Conservation (phyloP, 768 basidiomycete genomes). For the Leccinellum luteum region DNA sequence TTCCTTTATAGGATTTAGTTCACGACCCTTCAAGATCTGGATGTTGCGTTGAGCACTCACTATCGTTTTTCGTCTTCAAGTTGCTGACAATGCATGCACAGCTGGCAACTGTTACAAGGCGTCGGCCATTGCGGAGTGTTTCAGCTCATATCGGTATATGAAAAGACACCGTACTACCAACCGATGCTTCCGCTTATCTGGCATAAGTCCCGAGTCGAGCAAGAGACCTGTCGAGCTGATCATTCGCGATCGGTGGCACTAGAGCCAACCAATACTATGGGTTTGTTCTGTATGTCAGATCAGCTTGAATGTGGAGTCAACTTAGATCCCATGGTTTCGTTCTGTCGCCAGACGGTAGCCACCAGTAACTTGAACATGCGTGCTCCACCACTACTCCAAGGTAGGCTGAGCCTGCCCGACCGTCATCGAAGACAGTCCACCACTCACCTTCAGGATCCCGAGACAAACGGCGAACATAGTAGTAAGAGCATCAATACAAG, state of each 20-base stretch:
- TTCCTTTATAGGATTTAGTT: not conserved
- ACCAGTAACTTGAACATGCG: not conserved
- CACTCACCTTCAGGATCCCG: not conserved
- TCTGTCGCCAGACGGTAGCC: not conserved
- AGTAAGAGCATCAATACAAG: conserved; percentile 1
- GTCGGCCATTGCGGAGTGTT: conserved; percentile 8
- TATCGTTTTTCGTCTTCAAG: not conserved
- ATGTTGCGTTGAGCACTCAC: not conserved
- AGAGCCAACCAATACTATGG: no score
- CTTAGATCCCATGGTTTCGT: not conserved
- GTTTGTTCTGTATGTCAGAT: not conserved
- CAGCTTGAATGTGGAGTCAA: not conserved
- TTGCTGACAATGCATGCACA: not conserved
- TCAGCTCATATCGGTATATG: conserved; percentile 13
- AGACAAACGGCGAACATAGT: not conserved
- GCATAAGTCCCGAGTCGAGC: not conserved
- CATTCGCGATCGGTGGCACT: not conserved
- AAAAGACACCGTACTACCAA: conserved; percentile 7
- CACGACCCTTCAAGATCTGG: not conserved
- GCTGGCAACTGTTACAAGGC: not conserved
- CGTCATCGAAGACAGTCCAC: not conserved
- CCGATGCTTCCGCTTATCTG: not conserved
- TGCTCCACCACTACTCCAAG: not conserved
- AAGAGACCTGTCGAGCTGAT: not conserved
- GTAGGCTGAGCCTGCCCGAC: not conserved